Percentiles rank a stretch among this genome's conserved stretches.
phyloP scores from a whole-genome alignment of 1,284 basidiomycete genomes.

The Fomitiporia mediterranea region DNA sequence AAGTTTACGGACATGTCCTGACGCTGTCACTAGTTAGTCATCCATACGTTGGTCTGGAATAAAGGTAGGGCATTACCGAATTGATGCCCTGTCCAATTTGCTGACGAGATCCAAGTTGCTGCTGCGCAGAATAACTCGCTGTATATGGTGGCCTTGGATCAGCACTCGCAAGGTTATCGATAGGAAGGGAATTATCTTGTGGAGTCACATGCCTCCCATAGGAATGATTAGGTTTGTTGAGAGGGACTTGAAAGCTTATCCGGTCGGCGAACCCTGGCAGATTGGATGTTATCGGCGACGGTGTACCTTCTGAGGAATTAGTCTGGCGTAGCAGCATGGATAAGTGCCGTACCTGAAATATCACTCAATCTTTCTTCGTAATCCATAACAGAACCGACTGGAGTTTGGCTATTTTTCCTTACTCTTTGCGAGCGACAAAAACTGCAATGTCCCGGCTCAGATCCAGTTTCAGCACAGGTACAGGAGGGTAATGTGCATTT shows the following conservation, averaged over 20 bases:
- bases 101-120: background rate
- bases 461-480: constrained; percentile 16
- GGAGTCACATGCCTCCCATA: background rate
- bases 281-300: background rate
- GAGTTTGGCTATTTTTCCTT: constrained; percentile 8
- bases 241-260: background rate
- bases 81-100: background rate
- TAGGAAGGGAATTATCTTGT: background rate
- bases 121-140: background rate
- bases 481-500: constrained; percentile 47
- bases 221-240: background rate
- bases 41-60: too few species aligned
- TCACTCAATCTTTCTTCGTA: background rate
- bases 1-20: background rate
- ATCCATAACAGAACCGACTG: background rate
- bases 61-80: background rate
- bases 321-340: background rate
- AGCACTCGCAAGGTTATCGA: background rate
- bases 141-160: background rate
- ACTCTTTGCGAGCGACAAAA: constrained; percentile 13
- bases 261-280: background rate
- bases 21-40: background rate
- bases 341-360: background rate
- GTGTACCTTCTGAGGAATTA: background rate
- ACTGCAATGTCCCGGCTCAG: constrained; percentile 14